These are phyloP conservation scores for Achaetomiella virescens DNA, from an alignment of 495 filamentous ascomycete genomes.

Conservation along the genomic window DNA sequence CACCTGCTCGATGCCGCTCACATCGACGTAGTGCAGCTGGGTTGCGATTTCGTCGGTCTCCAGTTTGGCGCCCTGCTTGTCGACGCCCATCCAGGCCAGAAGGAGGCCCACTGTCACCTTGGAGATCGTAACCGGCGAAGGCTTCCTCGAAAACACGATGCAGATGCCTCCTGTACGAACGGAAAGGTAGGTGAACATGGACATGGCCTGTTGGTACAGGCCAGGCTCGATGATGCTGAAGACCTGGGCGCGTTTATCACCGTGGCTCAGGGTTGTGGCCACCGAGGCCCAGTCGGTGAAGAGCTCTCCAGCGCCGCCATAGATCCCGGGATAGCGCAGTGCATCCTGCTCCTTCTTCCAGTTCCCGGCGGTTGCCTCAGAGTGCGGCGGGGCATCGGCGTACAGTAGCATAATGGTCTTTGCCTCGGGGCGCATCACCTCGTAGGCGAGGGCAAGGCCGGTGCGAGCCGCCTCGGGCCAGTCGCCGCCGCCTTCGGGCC, in stretches of 20 bases:
- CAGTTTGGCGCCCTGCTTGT: constrained; percentile 25
- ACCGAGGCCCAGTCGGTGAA: constrained; percentile 42
- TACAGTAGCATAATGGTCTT: constrained; percentile 43
- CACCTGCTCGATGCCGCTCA: constrained; percentile 7
- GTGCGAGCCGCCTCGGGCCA: constrained; percentile 43
- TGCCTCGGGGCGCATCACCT: constrained; percentile 39
- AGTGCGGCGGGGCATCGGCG: constrained; percentile 45
- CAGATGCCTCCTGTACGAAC: constrained; percentile 35
- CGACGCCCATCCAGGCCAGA: constrained; percentile 43
- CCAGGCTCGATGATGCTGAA: constrained; percentile 28
- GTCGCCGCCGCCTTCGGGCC: constrained; percentile 24
- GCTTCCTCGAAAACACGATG: constrained; percentile 20
- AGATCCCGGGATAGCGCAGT: constrained; percentile 16
- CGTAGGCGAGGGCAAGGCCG: constrained; percentile 37
- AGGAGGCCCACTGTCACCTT: constrained; percentile 38
- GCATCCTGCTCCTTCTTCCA: constrained; percentile 23
- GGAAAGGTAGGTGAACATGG: constrained; percentile 35
- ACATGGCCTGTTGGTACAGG: constrained; percentile 3
- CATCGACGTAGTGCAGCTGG: constrained; percentile 14
- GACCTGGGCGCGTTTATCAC: constrained; percentile 34
- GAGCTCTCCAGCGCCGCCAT: constrained; percentile 25
- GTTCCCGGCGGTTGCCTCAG: constrained; percentile 6
- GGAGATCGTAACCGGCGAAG: constrained; percentile 28
- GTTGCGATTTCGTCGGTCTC: constrained; percentile 11
- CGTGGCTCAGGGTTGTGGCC: constrained; percentile 19